phyloP scores from a whole-genome alignment of 768 basidiomycete species.

The Jaapia argillacea region DNA sequence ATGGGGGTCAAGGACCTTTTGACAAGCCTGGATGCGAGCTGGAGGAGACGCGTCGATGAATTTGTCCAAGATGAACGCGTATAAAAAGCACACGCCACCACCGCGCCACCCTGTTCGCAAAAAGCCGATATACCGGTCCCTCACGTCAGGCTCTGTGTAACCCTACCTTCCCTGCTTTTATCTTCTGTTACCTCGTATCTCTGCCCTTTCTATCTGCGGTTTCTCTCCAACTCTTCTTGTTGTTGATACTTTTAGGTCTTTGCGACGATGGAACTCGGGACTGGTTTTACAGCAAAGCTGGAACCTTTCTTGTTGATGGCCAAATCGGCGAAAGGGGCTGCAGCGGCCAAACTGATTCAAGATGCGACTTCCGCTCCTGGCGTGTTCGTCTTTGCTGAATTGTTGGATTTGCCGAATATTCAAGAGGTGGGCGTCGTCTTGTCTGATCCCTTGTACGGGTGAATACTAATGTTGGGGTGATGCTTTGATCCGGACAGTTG shows the following conservation, averaged over 20 bases:
- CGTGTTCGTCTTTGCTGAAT: slow-evolving; percentile 86
- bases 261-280: slow-evolving; percentile 47
- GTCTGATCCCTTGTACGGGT: no score
- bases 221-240: neutral
- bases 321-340: slow-evolving; percentile 86
- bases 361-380: slow-evolving; percentile 86
- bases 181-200: neutral
- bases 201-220: no score
- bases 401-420: slow-evolving; percentile 75
- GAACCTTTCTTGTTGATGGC: slow-evolving; percentile 91
- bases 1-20: no score
- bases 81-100: no score
- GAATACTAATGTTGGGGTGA: neutral
- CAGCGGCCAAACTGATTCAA: slow-evolving; percentile 79
- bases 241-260: neutral
- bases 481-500: no score
- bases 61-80: no score
- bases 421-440: slow-evolving; percentile 65
- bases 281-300: slow-evolving; percentile 56
- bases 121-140: no score
- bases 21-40: no score
- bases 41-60: no score
- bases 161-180: no score
- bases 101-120: no score
- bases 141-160: no score